Evolutionary conservation across 805 yeast genomes (phyloP).

Genomic region (Priceomyces medius): DNA sequence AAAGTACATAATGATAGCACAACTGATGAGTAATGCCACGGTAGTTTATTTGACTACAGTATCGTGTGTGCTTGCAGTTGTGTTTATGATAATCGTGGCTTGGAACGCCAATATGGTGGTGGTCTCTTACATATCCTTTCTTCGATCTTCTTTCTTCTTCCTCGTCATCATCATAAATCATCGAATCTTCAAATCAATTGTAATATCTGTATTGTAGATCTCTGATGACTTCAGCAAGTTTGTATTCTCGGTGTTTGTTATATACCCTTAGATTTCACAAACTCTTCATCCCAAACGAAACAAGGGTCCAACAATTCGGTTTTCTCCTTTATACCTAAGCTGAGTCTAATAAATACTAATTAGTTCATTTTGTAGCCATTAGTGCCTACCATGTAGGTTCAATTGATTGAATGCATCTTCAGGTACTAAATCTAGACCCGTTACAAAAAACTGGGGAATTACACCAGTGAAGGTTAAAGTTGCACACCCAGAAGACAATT

Average conservation of each 20-base stretch:
- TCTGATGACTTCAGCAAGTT: slow-evolving; percentile 30
- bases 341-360: slow-evolving; percentile 44
- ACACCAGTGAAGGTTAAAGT: slow-evolving; percentile 43
- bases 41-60: too few relatives aligned
- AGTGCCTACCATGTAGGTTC: slow-evolving; percentile 36
- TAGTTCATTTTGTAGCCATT: slow-evolving; percentile 48
- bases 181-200: slow-evolving; percentile 48
- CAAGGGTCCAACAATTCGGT: slow-evolving; percentile 35
- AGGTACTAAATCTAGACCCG: slow-evolving; percentile 10
- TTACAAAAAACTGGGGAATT: slow-evolving; percentile 42
- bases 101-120: neutral
- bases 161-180: slow-evolving; percentile 10
- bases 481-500: slow-evolving; percentile 46
- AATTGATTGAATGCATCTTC: slow-evolving; percentile 17
- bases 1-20: too few relatives aligned
- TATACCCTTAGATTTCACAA: slow-evolving; percentile 21
- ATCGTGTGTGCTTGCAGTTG: neutral
- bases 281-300: slow-evolving; percentile 40
- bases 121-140: too few relatives aligned
- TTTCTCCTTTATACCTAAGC: slow-evolving; percentile 26
- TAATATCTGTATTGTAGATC: slow-evolving; percentile 26
- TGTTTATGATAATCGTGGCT: neutral
- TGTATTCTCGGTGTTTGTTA: slow-evolving; percentile 22
- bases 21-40: too few relatives aligned
- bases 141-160: neutral